Evolutionary conservation across 768 basidiomycete species (phyloP), one percentile per base, ranked within the genome.

Genomic region (Amanita pallidorosea): DNA sequence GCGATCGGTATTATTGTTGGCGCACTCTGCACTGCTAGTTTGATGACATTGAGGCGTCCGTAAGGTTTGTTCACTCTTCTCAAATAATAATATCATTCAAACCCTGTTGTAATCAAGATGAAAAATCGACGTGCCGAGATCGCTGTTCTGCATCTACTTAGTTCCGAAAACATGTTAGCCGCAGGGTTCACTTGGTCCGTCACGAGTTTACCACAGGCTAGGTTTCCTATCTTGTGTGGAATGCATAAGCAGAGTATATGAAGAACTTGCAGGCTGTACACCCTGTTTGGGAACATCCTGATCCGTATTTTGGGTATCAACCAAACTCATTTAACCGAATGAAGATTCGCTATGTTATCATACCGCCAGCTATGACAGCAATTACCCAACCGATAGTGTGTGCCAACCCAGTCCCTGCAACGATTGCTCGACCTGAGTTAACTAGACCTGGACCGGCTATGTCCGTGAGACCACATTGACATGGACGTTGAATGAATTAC

Each of bases 361-460:
- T 56, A 20, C 76, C 75, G 40, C 75, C 75, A 18, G 65, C 36
- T 15, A 59, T 57, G 48, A 74, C 60, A 6, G 70, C 64, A 6
- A 49, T 62, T 33, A 79, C 37, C 79, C 77, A 81, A 36, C 58
- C 61, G 5, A 63, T 61, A 45, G 64, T 59, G 7, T 65, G 63
- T 11, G 56, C 40, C 8, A 75, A 50, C 22, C 64, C 66, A 38
- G 70, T 66, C 31, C 64, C 61, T 33, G 63, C 60, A 9, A 56
- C 61, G 23, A 80, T 51, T 9, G 74, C 71, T 42, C 72, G 67
- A 23, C 81, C 81, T 23, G 83, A 58, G 57, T 81, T 83, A 29
- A 83, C 72, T 15, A 83, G 64, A n/a, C 67, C 79, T 7, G 81
- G 80, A 15, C 80, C 81, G 53, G 79, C 81, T 83, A 53, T 13